Base-by-base conservation (phyloP, 2,329 filamentous ascomycete species). In the Phialophora macrospora region DNA sequence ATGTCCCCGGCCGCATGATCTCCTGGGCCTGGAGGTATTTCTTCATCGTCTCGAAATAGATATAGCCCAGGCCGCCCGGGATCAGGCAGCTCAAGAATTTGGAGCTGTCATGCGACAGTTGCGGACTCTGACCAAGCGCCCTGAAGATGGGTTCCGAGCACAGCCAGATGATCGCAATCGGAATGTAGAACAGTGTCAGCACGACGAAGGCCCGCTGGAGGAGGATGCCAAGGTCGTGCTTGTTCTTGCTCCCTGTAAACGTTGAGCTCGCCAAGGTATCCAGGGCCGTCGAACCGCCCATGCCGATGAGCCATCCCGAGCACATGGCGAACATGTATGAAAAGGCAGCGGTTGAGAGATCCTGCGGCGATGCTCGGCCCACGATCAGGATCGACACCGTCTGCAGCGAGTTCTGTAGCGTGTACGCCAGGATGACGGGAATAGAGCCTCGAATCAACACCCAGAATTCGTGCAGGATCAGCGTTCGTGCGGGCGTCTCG, bases 321-420 rank as follows among this genome's bases (percentile, higher is more conserved):
- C 90, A 88, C 90, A 94, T 93, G 62, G 92, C 92, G 72, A 96
- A 96, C 92, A 96, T 96, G 80, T 95, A 94, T 1, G 90, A 91
- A 73, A 96, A 96, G 0, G 92, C 92, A 0, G 91, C 89, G 0
- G 90, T 91, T 0, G 92, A 91, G 6, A 96, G 80, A 1, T 92
- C 88, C 76, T 95, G 90, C 0, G 92, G 89, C 0, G 90, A 93
- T 0, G 92, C 80, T 2, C 91, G 87, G 9, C 92, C 92, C 2
- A 92, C 91, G 44, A 96, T 88, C 54, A 96, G 80, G 4, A 96
- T 90, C 0, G 91, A 95, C 1, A 90, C 75, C 0, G 92, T 96
- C 75, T 96, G 92, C 0, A 96, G 80, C 4, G 90, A 93, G 76
- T 94, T 96, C 62, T 96, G 92, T 4, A 96, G 82, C 8, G 89